Percentiles rank a stretch among this genome's conserved stretches.
Evolutionary conservation across 441 rosid genomes (phyloP).

Genomic region (Pelargonium australe): DNA sequence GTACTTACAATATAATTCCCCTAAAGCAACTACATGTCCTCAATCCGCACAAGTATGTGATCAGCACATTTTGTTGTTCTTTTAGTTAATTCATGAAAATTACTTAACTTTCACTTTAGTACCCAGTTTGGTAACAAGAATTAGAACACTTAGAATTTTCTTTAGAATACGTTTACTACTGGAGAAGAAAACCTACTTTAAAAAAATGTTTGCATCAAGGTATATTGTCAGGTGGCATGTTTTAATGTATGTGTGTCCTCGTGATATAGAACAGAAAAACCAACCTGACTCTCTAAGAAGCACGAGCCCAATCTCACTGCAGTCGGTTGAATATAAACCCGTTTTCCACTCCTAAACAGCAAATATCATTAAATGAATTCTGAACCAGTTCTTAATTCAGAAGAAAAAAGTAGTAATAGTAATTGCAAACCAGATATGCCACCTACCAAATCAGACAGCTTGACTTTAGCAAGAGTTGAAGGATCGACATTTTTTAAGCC

Average conservation of each 20-base stretch:
- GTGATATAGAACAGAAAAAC: conserved; percentile 16
- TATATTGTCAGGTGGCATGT: neutral
- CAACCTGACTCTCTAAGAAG: conserved; percentile 56
- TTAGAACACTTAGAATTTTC: too few species aligned
- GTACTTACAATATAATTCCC: neutral
- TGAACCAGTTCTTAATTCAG: conserved; percentile 10
- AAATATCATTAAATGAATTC: conserved; percentile 16
- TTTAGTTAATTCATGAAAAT: neutral
- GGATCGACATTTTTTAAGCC: conserved; percentile 40
- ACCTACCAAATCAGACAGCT: conserved; percentile 65
- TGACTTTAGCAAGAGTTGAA: conserved; percentile 42
- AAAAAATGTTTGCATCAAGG: neutral
- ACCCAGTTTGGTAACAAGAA: neutral
- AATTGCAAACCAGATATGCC: conserved; percentile 16
- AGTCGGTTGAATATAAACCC: conserved; percentile 73
- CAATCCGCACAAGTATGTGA: too few species aligned
- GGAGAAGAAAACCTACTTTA: neutral
- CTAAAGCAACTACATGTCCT: too few species aligned
- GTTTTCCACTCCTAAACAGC: conserved; percentile 68
- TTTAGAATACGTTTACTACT: neutral
- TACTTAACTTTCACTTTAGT: neutral
- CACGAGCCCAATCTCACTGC: conserved; percentile 85
- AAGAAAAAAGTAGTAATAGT: conserved; percentile 11
- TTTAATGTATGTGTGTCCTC: neutral
- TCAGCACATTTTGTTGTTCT: too few species aligned